phyloP scores from a whole-genome alignment of 768 basidiomycete genomes.

The Phanerochaete sordida region DNA sequence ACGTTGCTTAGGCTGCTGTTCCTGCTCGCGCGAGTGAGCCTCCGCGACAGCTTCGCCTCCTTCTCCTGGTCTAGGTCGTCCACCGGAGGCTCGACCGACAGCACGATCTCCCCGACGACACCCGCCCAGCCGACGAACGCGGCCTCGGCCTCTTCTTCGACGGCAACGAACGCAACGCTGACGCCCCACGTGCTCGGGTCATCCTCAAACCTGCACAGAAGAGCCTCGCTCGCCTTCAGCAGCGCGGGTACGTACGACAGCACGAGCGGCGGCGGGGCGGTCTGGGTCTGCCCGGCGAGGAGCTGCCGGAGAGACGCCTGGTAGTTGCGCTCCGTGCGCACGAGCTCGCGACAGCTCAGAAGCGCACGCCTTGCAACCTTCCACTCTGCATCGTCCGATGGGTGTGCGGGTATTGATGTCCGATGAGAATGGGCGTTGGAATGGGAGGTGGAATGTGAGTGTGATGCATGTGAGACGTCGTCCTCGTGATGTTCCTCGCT shows the following conservation, averaged over 20 bases:
- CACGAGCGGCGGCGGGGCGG: constrained; percentile 51
- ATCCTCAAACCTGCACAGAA: constrained; percentile 48
- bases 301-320: constrained; percentile 35
- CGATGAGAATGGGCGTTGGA: not conserved
- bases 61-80: not conserved
- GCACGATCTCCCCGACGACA: constrained; percentile 41
- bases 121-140: constrained; percentile 57
- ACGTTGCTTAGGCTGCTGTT: not conserved
- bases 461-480: not conserved
- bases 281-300: constrained; percentile 33
- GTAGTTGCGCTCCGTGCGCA: constrained; percentile 45
- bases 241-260: constrained; percentile 48
- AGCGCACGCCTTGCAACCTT: constrained; percentile 36
- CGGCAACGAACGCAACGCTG: constrained; percentile 53
- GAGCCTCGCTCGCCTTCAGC: constrained; percentile 44
- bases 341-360: constrained; percentile 44
- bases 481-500: not conserved
- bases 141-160: constrained; percentile 48
- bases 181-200: constrained; percentile 69
- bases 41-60: not conserved
- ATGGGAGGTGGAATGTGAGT: not conserved
- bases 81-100: constrained; percentile 15
- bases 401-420: not conserved
- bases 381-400: constrained; percentile 30
- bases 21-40: not conserved